These are phyloP conservation scores for Macrolepiota fuliginosa DNA, from an alignment of 768 basidiomycete genomes.

Conservation along the genomic window DNA sequence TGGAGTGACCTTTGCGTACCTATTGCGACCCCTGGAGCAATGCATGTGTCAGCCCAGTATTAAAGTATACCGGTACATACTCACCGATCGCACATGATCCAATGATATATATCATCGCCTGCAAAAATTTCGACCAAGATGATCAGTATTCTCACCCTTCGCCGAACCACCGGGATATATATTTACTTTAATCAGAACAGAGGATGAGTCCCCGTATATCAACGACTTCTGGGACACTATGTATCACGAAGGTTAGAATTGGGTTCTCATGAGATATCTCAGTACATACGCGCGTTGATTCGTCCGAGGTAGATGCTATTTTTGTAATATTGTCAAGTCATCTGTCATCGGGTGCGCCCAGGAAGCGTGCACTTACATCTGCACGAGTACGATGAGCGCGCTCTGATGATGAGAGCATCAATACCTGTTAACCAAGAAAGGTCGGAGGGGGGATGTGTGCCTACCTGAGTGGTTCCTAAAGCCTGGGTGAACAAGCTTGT, in stretches of 20 bases:
- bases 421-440: background rate
- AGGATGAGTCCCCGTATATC: background rate
- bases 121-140: background rate
- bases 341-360: background rate
- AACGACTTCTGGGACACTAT: background rate
- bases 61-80: background rate
- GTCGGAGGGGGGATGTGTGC: background rate
- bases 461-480: constrained; percentile 4
- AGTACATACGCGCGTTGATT: background rate
- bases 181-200: background rate
- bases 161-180: background rate
- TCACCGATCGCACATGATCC: background rate
- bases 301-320: constrained; percentile 4
- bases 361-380: background rate
- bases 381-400: constrained; percentile 4
- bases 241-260: background rate
- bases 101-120: background rate
- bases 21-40: background rate
- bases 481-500: background rate
- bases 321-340: background rate
- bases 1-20: background rate
- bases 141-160: background rate
- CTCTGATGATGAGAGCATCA: background rate
- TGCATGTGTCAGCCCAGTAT: background rate
- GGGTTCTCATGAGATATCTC: background rate